These are phyloP conservation scores for Ascobolus immersus DNA, from an alignment of 495 filamentous ascomycete genomes.

Conservation along the genomic window DNA sequence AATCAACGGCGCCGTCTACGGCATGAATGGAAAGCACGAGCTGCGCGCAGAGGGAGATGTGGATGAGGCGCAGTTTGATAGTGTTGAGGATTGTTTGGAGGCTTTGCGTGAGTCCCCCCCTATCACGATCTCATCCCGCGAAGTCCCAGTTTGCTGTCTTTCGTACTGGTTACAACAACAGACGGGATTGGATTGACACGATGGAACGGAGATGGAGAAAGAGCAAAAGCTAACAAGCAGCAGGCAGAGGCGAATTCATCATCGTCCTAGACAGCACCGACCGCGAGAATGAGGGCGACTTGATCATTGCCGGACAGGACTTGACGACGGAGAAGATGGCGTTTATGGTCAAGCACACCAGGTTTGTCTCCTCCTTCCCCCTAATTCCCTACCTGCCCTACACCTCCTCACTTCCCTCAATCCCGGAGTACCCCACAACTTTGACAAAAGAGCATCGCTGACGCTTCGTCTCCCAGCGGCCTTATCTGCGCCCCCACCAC, in stretches of 20 bases:
- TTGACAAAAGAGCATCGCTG: background rate
- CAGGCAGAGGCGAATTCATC: conserved; percentile 78
- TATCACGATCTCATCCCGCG: no score
- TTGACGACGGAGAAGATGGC: conserved; percentile 78
- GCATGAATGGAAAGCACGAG: no score
- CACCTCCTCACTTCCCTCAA: conserved; percentile 1
- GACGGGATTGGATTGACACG: background rate
- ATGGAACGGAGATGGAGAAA: no score
- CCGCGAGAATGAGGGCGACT: conserved; percentile 93
- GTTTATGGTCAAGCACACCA: conserved; percentile 71
- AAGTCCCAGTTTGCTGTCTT: conserved; percentile 8
- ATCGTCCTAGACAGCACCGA: conserved; percentile 71
- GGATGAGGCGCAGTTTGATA: no score
- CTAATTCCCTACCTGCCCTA: background rate
- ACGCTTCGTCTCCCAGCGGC: conserved; percentile 28
- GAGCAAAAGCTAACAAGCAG: no score
- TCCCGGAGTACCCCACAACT: background rate
- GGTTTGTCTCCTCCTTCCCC: conserved; percentile 15
- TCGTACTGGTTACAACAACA: background rate
- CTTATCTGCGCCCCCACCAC: conserved; percentile 70
- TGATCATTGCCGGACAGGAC: conserved; percentile 75
- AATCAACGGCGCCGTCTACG: no score
- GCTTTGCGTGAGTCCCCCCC: no score
- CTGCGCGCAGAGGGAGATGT: no score
- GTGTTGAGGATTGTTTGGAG: no score